phyloP scores from a whole-genome alignment of 108 stramenopile genomes.

The Aurantiochytrium sp. region DNA sequence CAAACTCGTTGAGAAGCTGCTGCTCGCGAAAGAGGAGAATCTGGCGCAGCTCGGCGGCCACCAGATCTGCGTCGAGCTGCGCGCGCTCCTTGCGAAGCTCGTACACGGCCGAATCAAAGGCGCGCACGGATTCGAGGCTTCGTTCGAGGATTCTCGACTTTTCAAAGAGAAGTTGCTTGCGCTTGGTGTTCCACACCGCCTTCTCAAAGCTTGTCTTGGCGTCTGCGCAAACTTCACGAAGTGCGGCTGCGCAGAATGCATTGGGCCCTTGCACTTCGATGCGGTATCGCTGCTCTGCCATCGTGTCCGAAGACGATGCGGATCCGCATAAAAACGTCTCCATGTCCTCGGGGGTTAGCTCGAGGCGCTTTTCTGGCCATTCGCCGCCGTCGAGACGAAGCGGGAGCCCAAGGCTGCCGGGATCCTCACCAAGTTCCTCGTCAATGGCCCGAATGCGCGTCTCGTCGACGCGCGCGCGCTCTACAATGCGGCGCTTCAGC shows the following conservation, averaged over 20 bases:
- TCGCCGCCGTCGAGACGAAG: constrained; percentile 20
- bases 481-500: constrained; percentile 22
- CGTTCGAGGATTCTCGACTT: constrained; percentile 25
- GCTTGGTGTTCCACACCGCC: background rate
- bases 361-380: constrained; percentile 34
- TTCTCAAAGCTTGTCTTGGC: constrained; percentile 14
- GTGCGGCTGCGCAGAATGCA: background rate
- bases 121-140: constrained; percentile 20
- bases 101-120: constrained; percentile 42
- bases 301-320: background rate
- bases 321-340: background rate
- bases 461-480: background rate
- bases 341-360: constrained; percentile 19
- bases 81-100: constrained; percentile 45
- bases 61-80: constrained; percentile 35
- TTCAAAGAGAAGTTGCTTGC: constrained; percentile 31
- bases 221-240: background rate
- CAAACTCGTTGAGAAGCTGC: constrained; percentile 43
- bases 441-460: background rate
- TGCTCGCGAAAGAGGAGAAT: constrained; percentile 45
- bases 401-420: background rate
- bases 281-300: too few species aligned
- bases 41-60: constrained; percentile 45
- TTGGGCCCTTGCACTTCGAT: background rate
- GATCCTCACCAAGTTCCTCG: background rate